Conservation (phyloP, 2,329 filamentous ascomycete genomes). For the Sphaerulina populicola region DNA sequence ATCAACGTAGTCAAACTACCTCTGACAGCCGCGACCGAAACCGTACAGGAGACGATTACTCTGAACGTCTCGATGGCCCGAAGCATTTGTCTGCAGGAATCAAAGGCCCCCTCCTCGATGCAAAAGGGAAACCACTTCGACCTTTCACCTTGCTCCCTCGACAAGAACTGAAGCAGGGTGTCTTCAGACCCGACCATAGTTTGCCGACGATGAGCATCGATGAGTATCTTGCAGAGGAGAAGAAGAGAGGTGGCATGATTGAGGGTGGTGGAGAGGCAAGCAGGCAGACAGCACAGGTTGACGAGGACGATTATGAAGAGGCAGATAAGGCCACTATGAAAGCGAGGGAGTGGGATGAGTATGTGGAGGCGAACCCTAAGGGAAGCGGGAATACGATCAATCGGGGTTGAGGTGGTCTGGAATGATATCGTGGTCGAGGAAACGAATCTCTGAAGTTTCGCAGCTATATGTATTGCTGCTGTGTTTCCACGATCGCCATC, state of each 20-base stretch:
- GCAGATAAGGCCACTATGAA: slow-evolving; percentile 88
- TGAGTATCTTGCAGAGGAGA: slow-evolving; percentile 92
- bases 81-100: slow-evolving; percentile 46
- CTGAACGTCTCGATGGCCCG: slow-evolving; percentile 64
- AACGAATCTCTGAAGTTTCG: background rate
- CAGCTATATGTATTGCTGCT: background rate
- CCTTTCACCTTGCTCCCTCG: slow-evolving; percentile 72
- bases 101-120: slow-evolving; percentile 61
- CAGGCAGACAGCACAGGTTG: slow-evolving; percentile 58
- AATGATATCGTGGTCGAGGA: background rate
- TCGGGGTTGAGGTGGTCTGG: slow-evolving; percentile 46
- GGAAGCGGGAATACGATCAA: slow-evolving; percentile 78
- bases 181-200: slow-evolving; percentile 86
- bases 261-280: slow-evolving; percentile 78
- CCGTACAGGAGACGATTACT: slow-evolving; percentile 48
- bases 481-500: background rate
- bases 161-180: slow-evolving; percentile 65
- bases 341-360: slow-evolving; percentile 92
- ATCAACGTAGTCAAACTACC: slow-evolving; percentile 29
- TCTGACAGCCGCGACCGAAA: slow-evolving; percentile 45
- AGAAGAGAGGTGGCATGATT: slow-evolving; percentile 73
- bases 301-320: slow-evolving; percentile 86
- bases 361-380: slow-evolving; percentile 77
- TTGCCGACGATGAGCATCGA: slow-evolving; percentile 96
- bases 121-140: slow-evolving; percentile 73